These are phyloP conservation scores for Gracilaria gracilis DNA, from an alignment of 23 red algal species.

Conservation along the genomic window DNA sequence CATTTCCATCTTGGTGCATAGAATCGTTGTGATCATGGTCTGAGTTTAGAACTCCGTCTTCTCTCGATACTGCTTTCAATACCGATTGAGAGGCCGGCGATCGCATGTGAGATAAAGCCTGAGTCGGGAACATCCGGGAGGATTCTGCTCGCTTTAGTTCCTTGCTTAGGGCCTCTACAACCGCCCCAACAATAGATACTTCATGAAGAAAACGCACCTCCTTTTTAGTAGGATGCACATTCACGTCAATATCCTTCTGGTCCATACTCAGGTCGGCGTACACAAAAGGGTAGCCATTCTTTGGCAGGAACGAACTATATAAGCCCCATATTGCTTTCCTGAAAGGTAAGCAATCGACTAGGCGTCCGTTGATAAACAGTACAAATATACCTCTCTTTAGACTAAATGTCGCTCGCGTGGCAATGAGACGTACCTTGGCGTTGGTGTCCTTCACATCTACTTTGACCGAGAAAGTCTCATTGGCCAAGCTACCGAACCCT, in stretches of 20 bases:
- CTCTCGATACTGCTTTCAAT: background rate
- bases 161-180: conserved; percentile 41
- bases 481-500: conserved; percentile 76
- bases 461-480: conserved; percentile 57
- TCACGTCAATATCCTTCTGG: conserved; percentile 81
- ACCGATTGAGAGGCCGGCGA: background rate
- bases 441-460: conserved; percentile 40
- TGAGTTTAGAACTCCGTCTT: background rate
- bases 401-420: conserved; percentile 73
- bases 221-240: conserved; percentile 94
- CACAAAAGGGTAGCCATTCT: conserved; percentile 80
- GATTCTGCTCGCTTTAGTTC: conserved; percentile 52
- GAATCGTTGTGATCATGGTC: background rate
- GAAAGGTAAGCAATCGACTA: conserved; percentile 83
- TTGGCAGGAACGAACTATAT: conserved; percentile 73
- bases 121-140: conserved; percentile 73
- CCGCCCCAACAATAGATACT: conserved; percentile 39
- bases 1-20: background rate
- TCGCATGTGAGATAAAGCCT: background rate
- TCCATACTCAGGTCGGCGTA: conserved; percentile 83
- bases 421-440: conserved; percentile 42
- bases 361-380: conserved; percentile 93
- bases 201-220: conserved; percentile 92
- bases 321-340: conserved; percentile 75
- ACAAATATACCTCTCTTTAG: conserved; percentile 71